These are phyloP conservation scores for Malassezia dermatis DNA, from an alignment of 1,284 basidiomycete genomes.

Conservation along the genomic window DNA sequence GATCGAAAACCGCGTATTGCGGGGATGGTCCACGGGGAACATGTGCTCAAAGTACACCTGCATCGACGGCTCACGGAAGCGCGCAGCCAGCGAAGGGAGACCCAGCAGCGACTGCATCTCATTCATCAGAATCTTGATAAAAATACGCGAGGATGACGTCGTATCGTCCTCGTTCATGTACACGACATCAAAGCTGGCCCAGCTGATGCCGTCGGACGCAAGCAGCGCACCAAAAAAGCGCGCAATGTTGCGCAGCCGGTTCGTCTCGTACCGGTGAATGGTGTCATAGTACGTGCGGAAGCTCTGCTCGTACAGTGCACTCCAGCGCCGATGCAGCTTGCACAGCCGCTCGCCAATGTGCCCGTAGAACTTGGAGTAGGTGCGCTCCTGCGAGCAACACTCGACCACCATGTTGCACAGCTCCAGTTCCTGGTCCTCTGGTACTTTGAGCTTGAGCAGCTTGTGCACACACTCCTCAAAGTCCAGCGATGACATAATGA, in stretches of 20 bases:
- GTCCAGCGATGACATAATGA: constrained; percentile 67
- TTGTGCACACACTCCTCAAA: constrained; percentile 99
- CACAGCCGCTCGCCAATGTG: constrained; percentile 90
- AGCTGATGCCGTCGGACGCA: constrained; percentile 70
- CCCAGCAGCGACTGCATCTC: constrained; percentile 92
- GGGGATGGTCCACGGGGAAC: constrained; percentile 92
- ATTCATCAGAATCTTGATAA: constrained; percentile 87
- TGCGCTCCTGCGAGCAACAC: constrained; percentile 97
- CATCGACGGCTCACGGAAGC: constrained; percentile 59
- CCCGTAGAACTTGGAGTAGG: constrained; percentile 91
- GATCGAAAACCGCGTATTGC: constrained; percentile 92
- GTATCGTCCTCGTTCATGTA: constrained; percentile 97
- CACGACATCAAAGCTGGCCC: constrained; percentile 72
- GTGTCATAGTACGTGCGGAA: constrained; percentile 88
- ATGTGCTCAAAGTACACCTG: constrained; percentile 65
- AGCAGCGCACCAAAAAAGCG: constrained; percentile 82
- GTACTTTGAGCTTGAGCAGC: constrained; percentile 77
- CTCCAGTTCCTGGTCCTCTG: constrained; percentile 59
- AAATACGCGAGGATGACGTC: constrained; percentile 89
- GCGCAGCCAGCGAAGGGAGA: constrained; percentile 63
- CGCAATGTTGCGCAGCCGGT: constrained; percentile 89
- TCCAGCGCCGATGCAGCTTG: constrained; percentile 89
- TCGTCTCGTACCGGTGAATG: constrained; percentile 96
- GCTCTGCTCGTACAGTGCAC: constrained; percentile 73
- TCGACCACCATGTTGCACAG: constrained; percentile 97